Evolutionary conservation across 108 stramenopile species (phyloP).

Genomic region (Asterionellopsis glacialis): DNA sequence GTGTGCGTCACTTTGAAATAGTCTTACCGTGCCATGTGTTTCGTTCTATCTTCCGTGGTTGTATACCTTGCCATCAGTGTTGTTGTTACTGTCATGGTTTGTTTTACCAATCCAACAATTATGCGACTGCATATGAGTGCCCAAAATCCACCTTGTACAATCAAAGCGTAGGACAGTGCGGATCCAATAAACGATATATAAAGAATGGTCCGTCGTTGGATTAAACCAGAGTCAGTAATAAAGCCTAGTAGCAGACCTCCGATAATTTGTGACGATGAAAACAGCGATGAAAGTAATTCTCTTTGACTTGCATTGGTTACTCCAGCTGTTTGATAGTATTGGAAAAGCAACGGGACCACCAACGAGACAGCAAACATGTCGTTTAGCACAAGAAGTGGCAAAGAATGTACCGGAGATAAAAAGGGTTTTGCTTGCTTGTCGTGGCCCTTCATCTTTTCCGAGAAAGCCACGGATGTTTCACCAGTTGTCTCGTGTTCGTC

Average conservation of each 20-base stretch:
- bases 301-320: slow-evolving; percentile 64
- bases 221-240: slow-evolving; percentile 61
- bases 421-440: not conserved
- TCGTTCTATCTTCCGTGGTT: slow-evolving; percentile 36
- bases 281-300: slow-evolving; percentile 75
- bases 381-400: slow-evolving; percentile 59
- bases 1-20: too few species aligned
- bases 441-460: too few species aligned
- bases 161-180: slow-evolving; percentile 73
- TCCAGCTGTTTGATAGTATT: slow-evolving; percentile 73
- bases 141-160: slow-evolving; percentile 54
- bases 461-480: too few species aligned
- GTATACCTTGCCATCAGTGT: slow-evolving; percentile 68
- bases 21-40: slow-evolving; percentile 45
- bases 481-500: too few species aligned
- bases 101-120: slow-evolving; percentile 90
- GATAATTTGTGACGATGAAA: slow-evolving; percentile 82
- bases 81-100: slow-evolving; percentile 91
- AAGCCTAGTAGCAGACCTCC: slow-evolving; percentile 81
- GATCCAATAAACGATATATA: slow-evolving; percentile 84
- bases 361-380: slow-evolving; percentile 86
- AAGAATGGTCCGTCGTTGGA: slow-evolving; percentile 56
- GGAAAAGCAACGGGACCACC: slow-evolving; percentile 83
- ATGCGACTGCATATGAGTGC: slow-evolving; percentile 66
- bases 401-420: slow-evolving; percentile 17